Percentiles rank a stretch among this genome's conserved stretches.
Conservation (phyloP, 176 grass and related monocot species). For the Zizania latifolia region DNA sequence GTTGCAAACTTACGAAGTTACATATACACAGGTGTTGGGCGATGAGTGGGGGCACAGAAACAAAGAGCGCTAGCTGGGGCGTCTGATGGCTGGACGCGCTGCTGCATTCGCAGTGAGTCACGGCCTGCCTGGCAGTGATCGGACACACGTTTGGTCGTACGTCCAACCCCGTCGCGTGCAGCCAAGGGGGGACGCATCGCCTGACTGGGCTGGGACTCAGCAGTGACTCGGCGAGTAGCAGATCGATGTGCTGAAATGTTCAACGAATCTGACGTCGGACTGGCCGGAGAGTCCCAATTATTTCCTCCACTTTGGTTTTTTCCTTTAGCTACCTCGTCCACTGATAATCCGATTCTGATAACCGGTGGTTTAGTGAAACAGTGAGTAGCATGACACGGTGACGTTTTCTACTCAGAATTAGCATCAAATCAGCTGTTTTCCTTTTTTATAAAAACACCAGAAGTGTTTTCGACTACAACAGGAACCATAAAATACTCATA, state of each 20-base stretch:
- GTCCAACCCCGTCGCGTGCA: not conserved
- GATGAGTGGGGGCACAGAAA: not conserved
- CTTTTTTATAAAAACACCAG: not conserved
- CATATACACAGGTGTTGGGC: not conserved
- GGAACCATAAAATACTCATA: no score
- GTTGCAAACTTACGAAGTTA: no score
- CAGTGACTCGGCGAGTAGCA: not conserved
- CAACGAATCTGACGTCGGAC: not conserved
- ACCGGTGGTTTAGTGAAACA: not conserved
- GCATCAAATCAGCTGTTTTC: not conserved
- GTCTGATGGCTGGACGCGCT: not conserved
- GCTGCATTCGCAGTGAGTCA: conserved; percentile 8
- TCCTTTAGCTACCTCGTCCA: not conserved
- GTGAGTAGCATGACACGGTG: no score
- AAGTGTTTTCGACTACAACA: not conserved
- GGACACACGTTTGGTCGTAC: not conserved
- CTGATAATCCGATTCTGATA: not conserved
- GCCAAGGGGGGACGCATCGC: conserved; percentile 5
- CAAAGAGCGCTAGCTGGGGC: not conserved
- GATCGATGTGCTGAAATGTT: not conserved
- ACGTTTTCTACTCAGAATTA: not conserved
- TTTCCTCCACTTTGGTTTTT: not conserved
- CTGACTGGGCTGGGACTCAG: not conserved
- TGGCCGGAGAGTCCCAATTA: no score
- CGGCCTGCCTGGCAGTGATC: not conserved